Evolutionary conservation across 208 protist genomes (phyloP), one percentile per base, ranked within the genome.

Genomic region (Crithidia acanthocephali): DNA sequence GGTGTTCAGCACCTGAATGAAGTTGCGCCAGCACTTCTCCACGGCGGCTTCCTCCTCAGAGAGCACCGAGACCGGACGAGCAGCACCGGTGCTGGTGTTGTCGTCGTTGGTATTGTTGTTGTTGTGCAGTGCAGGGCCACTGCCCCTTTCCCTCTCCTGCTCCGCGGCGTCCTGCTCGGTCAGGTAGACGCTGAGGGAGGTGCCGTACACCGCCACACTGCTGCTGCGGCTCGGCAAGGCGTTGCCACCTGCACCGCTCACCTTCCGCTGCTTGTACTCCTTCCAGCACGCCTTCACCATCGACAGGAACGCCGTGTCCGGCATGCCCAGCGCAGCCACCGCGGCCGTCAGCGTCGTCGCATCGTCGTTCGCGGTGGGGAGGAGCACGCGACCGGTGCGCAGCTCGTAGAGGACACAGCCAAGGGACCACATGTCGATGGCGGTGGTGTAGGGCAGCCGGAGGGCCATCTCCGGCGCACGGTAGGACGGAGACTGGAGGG

Each of bases 401-500:
- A 90, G 64, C 68, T 90, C 87, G 59, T 80, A 87, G 10, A 87
- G 56, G 22, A 86, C 63, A 60, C 84, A 90, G 33, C 81, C 81
- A 35, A 88, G 53, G 1, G 78, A 91, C 85, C 85, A 91, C 87
- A 91, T 93, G 62, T 93, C 85, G 52, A 91, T 84, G n/a, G 80
- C 64, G 30, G 72, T 76, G 7, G 74, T 76, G 72, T 93, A 91
- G 25, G 80, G 84, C 47, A 91, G 66, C 22, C 71, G 70, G 44
- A 93, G 80, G 15, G 98, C 72, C 45, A 99, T 98, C 97, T 85
- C 99, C 13, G 91, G 94, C 52, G 93, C 88, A 71, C 99, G 97
- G 82, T 99, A 99, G 69, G 98, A 98, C 48, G 95, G 87, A 30
- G 88, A 95, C 77, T 99, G 98, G 52, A 99, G 68, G 48, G 81